Percentiles rank a stretch among this genome's conserved stretches.
Evolutionary conservation across 2,329 filamentous ascomycete species (phyloP).

Genomic region (Cylindrodendrum hubeiense): DNA sequence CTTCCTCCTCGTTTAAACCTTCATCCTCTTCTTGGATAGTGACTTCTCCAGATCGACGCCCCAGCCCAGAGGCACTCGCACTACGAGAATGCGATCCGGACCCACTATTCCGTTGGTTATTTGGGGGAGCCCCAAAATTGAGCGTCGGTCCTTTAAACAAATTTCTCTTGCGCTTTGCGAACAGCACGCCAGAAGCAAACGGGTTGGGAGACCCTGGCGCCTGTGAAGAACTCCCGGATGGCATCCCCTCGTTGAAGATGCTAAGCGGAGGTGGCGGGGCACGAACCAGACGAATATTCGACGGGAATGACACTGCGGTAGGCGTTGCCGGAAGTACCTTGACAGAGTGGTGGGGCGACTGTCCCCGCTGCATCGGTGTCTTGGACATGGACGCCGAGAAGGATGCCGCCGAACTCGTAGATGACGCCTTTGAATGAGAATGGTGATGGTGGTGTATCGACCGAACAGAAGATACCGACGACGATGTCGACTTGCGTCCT

Average conservation of each 20-base stretch:
- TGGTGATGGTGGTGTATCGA: constrained; percentile 90
- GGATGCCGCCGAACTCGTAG: constrained; percentile 85
- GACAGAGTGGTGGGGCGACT: constrained; percentile 89
- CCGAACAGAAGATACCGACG: constrained; percentile 91
- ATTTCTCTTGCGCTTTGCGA: constrained; percentile 84
- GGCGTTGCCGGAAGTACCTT: constrained; percentile 96
- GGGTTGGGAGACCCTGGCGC: constrained; percentile 69
- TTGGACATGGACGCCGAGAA: constrained; percentile 79
- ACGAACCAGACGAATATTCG: constrained; percentile 86
- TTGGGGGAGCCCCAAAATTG: constrained; percentile 61
- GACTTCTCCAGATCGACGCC: constrained; percentile 79
- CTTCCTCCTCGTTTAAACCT: constrained; percentile 56
- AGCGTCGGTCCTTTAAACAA: constrained; percentile 85
- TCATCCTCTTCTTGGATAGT: constrained; percentile 78
- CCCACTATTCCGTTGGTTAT: constrained; percentile 50
- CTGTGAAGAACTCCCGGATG: constrained; percentile 53
- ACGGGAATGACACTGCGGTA: constrained; percentile 80
- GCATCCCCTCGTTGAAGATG: constrained; percentile 71
- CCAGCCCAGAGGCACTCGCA: constrained; percentile 73
- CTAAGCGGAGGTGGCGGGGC: constrained; percentile 63
- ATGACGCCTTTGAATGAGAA: constrained; percentile 93
- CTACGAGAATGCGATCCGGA: constrained; percentile 64
- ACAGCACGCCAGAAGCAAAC: constrained; percentile 74
- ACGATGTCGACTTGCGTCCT: constrained; percentile 95
- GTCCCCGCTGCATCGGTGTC: constrained; percentile 71